Percentiles rank a stretch among this genome's conserved stretches.
Conservation (phyloP, 106 monocot species). For the Ottelia alismoides region DNA sequence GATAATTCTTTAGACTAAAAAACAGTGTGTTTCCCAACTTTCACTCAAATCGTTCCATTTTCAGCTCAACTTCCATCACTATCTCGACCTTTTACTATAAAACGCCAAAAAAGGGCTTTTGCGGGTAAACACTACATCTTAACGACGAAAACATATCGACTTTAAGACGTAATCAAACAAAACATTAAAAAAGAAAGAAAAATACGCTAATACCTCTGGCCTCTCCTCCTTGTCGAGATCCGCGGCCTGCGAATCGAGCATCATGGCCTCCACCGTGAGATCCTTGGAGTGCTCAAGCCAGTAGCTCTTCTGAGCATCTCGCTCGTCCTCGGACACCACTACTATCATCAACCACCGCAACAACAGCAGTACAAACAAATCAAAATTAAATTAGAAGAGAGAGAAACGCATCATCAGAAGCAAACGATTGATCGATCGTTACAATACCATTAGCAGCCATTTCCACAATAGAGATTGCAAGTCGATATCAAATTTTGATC, state of each 20-base stretch:
- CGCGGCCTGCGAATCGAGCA: constrained; percentile 91
- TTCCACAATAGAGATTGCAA: neutral
- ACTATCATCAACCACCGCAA: constrained; percentile 2
- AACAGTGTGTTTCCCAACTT: no score
- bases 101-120: no score
- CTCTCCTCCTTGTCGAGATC: constrained; percentile 98
- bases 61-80: no score
- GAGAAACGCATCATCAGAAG: neutral
- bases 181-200: no score
- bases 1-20: no score
- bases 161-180: no score
- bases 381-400: neutral
- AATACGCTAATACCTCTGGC: constrained; percentile 58
- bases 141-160: no score
- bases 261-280: constrained; percentile 95
- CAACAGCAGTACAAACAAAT: neutral
- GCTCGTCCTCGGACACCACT: constrained; percentile 29
- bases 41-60: no score
- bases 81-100: no score
- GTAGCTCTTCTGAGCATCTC: constrained; percentile 82
- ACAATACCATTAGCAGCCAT: neutral
- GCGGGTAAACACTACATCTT: no score
- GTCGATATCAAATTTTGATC: neutral
- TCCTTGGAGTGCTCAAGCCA: constrained; percentile 97
- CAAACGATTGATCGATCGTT: neutral